These are phyloP conservation scores for Fusarium cyanostomum DNA, from an alignment of 2,329 filamentous ascomycete species.

Conservation along the genomic window DNA sequence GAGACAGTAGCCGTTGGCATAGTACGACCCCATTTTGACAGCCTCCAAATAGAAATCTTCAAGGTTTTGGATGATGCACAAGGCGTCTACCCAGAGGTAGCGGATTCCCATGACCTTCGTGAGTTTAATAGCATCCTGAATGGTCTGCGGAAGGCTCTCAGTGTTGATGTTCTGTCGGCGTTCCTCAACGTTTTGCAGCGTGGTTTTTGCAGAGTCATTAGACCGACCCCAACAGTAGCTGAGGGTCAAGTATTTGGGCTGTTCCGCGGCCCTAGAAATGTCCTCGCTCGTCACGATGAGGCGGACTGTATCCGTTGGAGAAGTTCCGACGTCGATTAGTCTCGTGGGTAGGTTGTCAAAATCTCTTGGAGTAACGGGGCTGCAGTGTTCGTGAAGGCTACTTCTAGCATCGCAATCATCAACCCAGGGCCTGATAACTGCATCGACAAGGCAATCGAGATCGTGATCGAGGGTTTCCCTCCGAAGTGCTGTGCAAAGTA, in stretches of 20 bases:
- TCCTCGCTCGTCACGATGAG: background rate
- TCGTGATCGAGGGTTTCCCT: background rate
- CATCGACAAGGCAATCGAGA: background rate
- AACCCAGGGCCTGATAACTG: background rate
- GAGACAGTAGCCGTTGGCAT: constrained; percentile 1
- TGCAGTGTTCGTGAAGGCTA: background rate
- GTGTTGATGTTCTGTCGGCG: background rate
- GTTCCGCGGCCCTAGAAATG: too few species aligned
- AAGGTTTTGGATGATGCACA: constrained; percentile 6
- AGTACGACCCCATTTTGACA: constrained; percentile 9
- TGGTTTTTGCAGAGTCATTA: background rate
- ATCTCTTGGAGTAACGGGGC: background rate
- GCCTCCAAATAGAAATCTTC: too few species aligned
- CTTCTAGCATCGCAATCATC: background rate
- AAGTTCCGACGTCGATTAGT: background rate
- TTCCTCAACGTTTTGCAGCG: background rate
- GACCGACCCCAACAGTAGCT: background rate
- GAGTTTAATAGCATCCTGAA: background rate
- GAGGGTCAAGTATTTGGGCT: background rate
- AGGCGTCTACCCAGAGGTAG: constrained; percentile 1
- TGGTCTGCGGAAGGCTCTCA: background rate
- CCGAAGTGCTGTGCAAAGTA: background rate
- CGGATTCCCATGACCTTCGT: background rate
- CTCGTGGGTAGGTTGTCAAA: background rate
- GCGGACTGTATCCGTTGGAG: background rate